Base-by-base conservation (phyloP, 768 basidiomycete species). In the Cubamyces sp. region DNA sequence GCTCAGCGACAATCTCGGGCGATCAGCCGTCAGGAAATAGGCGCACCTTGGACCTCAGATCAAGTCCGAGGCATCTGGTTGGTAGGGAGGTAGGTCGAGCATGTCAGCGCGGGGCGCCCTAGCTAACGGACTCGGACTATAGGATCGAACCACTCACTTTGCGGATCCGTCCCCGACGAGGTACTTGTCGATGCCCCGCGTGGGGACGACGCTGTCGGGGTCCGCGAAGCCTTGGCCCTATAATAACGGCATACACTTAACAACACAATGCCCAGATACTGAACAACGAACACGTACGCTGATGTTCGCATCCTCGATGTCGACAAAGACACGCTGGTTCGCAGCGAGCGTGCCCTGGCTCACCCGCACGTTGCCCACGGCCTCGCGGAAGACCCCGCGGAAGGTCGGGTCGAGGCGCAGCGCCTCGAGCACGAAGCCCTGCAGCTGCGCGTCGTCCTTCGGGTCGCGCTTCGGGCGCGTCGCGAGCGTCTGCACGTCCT, bases 341-440 rank as follows among this genome's bases (percentile, higher is more conserved):
- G 84, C 75, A 56, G 74, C 77, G 50, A 87, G 70, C 1, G 68
- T 68, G 15, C 80, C 70, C 3, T 74, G 76, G 62, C 78, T 79
- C 34, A 87, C 67, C 0, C 71, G 67, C 34, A 80, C 76, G 41
- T 85, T 79, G 51, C 77, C 77, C 49, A 80, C 71, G 0, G 83
- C 81, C 57, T 82, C 71, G 53, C 88, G 88, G 68, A 82, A 86
- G 34, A 84, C 82, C 57, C 91, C 90, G 56, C 80, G 81, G 78
- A 92, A 87, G 3, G 87, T 82, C 11, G 91, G 90, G 46, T 88
- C 87, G 51, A 91, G 77, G 55, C 90, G 83, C 62, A 91, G 71
- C 15, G 88, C 88, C 71, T 94, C 92, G 19, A 81, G 78, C 14
- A 85, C 82, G 67, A 84, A 86, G 26, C 82, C 85, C 57, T 82